A percentile compares a stretch with the other conserved stretches of the same genome.
Evolutionary conservation across 257 asterid genomes (phyloP).

Genomic region (Catharanthus roseus): DNA sequence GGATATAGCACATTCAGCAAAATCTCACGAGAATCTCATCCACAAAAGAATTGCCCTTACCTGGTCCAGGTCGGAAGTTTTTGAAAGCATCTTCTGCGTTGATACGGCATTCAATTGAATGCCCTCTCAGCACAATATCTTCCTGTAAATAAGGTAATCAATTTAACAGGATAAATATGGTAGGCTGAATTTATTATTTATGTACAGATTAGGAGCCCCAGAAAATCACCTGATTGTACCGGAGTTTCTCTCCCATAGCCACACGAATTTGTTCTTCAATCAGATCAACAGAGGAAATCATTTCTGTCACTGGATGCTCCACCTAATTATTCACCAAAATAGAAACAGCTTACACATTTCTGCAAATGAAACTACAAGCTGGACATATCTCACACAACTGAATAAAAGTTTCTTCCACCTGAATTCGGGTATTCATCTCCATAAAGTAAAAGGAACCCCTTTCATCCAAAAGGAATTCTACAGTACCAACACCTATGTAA

Average conservation of each 20-base stretch:
- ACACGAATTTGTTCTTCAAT: constrained; percentile 97
- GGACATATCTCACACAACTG: neutral
- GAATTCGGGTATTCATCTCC: constrained; percentile 99
- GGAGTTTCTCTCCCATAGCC: constrained; percentile 90
- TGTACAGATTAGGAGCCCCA: neutral
- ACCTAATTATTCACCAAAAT: constrained; percentile 43
- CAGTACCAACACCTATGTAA: constrained; percentile 89
- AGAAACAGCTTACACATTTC: constrained; percentile 3
- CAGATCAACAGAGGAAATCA: constrained; percentile 96
- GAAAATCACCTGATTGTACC: constrained; percentile 58
- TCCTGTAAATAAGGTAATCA: constrained; percentile 44
- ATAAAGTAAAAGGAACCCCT: constrained; percentile 96
- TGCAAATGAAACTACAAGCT: constrained; percentile 1
- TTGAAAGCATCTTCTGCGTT: constrained; percentile 99
- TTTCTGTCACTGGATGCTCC: constrained; percentile 99
- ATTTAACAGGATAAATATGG: neutral
- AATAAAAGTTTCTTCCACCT: constrained; percentile 42
- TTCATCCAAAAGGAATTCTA: constrained; percentile 96
- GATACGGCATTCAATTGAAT: constrained; percentile 96
- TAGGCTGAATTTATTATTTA: neutral
- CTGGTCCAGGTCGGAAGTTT: constrained; percentile 99
- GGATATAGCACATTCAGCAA: neutral
- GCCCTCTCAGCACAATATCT: constrained; percentile 87
- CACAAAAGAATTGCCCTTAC: constrained; percentile 21
- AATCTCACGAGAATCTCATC: neutral